Evolutionary conservation across 768 basidiomycete genomes (phyloP).

Genomic region (Naganishia friedmannii): DNA sequence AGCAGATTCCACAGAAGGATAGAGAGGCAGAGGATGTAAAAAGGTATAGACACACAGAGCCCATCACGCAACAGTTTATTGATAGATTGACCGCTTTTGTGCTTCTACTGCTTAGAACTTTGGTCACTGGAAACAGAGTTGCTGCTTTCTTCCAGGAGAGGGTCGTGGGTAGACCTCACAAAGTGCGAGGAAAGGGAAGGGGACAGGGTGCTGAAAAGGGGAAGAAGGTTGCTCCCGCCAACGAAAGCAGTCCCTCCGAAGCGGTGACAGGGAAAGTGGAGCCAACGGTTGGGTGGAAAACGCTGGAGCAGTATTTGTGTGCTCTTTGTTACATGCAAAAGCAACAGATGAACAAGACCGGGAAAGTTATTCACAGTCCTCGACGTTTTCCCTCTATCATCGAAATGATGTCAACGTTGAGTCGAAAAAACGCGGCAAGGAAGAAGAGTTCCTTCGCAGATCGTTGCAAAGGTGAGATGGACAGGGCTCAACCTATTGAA

Average conservation of each 20-base stretch:
- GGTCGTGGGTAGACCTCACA: background rate
- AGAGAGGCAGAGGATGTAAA: background rate
- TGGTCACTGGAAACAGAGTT: background rate
- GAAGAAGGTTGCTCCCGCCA: background rate
- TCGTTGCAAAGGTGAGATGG: background rate
- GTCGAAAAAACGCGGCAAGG: background rate
- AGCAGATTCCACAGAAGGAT: background rate
- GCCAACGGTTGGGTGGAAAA: background rate
- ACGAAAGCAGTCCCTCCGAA: background rate
- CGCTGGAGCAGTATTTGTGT: background rate
- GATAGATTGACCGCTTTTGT: background rate
- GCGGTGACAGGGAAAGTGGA: background rate
- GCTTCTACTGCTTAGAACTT: background rate
- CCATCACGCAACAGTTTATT: background rate
- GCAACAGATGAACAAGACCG: background rate
- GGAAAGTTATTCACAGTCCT: conserved; percentile 1
- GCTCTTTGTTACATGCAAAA: conserved; percentile 6
- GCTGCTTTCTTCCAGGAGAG: background rate
- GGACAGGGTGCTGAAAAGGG: background rate
- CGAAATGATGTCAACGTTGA: conserved; percentile 13
- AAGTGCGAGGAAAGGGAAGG: background rate
- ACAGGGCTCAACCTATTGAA: background rate
- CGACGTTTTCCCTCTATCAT: background rate
- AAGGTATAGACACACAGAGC: background rate
- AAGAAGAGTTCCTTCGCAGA: conserved; percentile 9